Evolutionary conservation across 2,329 filamentous ascomycete species (phyloP).

Genomic region (Penicillium concentricum): DNA sequence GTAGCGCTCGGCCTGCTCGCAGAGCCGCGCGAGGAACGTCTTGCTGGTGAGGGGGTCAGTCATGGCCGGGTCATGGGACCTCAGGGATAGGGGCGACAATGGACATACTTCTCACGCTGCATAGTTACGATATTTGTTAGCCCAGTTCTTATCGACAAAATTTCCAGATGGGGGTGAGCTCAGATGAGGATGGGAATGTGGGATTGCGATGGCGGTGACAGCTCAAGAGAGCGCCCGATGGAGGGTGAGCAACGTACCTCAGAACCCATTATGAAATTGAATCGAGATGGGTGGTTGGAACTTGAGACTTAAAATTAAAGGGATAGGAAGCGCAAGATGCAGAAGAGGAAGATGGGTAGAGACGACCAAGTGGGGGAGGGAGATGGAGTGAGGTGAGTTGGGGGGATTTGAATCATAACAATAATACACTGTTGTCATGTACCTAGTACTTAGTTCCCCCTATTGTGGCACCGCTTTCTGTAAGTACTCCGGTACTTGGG

Average conservation of each 20-base stretch:
- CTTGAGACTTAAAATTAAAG: constrained; percentile 15
- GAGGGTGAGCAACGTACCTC: constrained; percentile 56
- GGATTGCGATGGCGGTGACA: constrained; percentile 28
- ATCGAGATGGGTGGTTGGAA: constrained; percentile 48
- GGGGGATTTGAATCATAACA: constrained; percentile 21
- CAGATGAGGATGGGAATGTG: constrained; percentile 12
- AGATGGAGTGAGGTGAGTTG: constrained; percentile 17
- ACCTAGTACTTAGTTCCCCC: constrained; percentile 11
- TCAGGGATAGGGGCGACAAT: constrained; percentile 27
- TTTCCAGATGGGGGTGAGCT: constrained; percentile 5
- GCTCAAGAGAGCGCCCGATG: constrained; percentile 33
- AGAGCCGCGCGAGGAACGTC: constrained; percentile 99
- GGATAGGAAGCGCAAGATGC: constrained; percentile 15
- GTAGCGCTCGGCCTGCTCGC: constrained; percentile 99
- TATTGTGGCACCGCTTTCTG: constrained; percentile 1
- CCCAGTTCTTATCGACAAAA: constrained; percentile 38
- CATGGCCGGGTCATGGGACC: constrained; percentile 15
- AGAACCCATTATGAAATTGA: constrained; percentile 56
- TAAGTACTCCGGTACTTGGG: constrained; percentile 13
- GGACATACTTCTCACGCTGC: constrained; percentile 67
- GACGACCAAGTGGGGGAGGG: constrained; percentile 23
- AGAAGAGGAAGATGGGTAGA: constrained; percentile 23
- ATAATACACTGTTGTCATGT: constrained; percentile 12
- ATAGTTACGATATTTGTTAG: constrained; percentile 34
- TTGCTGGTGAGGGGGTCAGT: constrained; percentile 66